phyloP scores from a whole-genome alignment of 1,284 basidiomycete species.

The Moesziomyces globuligerus region DNA sequence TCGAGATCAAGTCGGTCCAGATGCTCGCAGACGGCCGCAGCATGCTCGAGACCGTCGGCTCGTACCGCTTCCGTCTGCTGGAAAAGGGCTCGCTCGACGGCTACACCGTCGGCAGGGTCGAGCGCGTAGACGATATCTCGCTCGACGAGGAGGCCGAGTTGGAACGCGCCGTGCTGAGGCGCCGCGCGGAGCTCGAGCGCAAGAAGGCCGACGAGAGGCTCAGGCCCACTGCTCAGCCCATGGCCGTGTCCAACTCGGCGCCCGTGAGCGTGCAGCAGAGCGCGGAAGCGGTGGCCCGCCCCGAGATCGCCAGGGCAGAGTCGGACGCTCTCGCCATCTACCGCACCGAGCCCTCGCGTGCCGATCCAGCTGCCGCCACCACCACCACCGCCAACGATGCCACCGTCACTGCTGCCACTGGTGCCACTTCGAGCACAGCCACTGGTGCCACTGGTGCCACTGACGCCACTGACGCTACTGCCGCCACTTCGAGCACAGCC shows the following conservation, averaged over 20 bases:
- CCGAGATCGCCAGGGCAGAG: conserved; percentile 21
- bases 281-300: conserved; percentile 2
- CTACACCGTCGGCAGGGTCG: conserved; percentile 85
- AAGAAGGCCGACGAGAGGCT: conserved; percentile 26
- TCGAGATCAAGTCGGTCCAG: conserved; percentile 85
- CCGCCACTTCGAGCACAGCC: too few species aligned
- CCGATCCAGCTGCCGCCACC: conserved; percentile 1
- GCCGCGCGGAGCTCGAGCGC: conserved; percentile 30
- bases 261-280: conserved; percentile 6
- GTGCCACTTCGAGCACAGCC: too few species aligned
- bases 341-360: conserved; percentile 5
- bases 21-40: conserved; percentile 89
- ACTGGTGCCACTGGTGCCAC: too few species aligned
- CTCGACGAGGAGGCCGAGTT: conserved; percentile 51
- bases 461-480: too few species aligned
- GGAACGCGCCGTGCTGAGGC: conserved; percentile 34
- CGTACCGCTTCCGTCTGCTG: conserved; percentile 83
- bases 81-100: conserved; percentile 80
- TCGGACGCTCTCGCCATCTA: conserved; percentile 36
- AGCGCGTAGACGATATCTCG: conserved; percentile 68
- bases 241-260: conserved; percentile 20
- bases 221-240: conserved; percentile 9
- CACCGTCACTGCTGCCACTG: neutral
- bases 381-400: neutral
- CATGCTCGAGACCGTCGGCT: conserved; percentile 86